A percentile compares a stretch with the other conserved stretches of the same genome.
phyloP scores from a whole-genome alignment of 805 yeast species.

The Candida alai region DNA sequence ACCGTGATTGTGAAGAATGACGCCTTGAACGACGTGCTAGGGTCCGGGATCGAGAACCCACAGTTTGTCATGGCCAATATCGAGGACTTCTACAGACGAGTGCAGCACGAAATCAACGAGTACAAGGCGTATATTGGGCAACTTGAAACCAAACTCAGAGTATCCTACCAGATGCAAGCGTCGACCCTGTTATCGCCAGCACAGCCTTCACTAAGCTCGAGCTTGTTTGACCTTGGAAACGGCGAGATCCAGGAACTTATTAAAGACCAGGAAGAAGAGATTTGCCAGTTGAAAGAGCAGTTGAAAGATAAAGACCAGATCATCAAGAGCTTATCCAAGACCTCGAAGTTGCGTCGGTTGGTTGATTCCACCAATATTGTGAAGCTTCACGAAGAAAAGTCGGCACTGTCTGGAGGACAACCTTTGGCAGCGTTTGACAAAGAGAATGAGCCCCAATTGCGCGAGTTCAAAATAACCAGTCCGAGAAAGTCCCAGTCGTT shows the following conservation, averaged over 20 bases:
- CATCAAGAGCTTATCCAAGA: conserved; percentile 67
- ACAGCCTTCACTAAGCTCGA: conserved; percentile 1
- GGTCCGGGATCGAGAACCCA: conserved; percentile 36
- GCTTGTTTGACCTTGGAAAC: neutral
- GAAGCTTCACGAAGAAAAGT: neutral
- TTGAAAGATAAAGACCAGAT: conserved; percentile 74
- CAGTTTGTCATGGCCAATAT: conserved; percentile 43
- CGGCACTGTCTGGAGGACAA: conserved; percentile 3
- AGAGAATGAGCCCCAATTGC: conserved; percentile 14
- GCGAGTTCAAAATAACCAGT: conserved; percentile 17
- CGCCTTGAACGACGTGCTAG: conserved; percentile 54
- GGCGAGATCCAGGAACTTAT: conserved; percentile 16
- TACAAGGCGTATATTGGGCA: conserved; percentile 56
- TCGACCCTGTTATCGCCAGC: no score
- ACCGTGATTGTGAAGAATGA: conserved; percentile 57
- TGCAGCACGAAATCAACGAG: conserved; percentile 53
- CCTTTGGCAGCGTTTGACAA: conserved; percentile 6
- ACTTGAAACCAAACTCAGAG: conserved; percentile 52
- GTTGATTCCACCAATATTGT: conserved; percentile 26
- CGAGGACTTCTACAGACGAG: conserved; percentile 46
- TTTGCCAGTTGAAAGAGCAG: conserved; percentile 57
- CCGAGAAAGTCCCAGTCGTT: neutral
- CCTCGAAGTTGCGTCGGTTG: conserved; percentile 52
- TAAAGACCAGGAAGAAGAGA: conserved; percentile 65
- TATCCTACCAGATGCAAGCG: conserved; percentile 17